Conservation (phyloP, 805 yeast species). For the Saturnispora galanensis region DNA sequence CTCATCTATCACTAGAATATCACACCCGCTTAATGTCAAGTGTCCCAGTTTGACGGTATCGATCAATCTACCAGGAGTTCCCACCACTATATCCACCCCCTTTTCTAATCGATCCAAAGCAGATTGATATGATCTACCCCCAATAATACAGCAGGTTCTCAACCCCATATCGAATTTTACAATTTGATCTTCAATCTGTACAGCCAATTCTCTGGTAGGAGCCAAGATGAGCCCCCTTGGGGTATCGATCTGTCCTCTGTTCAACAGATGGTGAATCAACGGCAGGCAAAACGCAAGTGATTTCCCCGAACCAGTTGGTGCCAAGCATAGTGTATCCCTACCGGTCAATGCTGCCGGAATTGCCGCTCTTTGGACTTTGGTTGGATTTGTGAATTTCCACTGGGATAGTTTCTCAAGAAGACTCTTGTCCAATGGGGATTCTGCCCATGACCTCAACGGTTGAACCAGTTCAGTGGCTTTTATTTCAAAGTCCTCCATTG, state of each 20-base stretch:
- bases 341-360: slow-evolving; percentile 57
- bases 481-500: slow-evolving; percentile 70
- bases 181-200: slow-evolving; percentile 69
- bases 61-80: slow-evolving; percentile 87
- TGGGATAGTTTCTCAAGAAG: slow-evolving; percentile 26
- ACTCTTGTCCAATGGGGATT: slow-evolving; percentile 37
- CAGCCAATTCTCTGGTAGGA: slow-evolving; percentile 91
- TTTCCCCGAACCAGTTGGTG: slow-evolving; percentile 95
- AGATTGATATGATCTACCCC: slow-evolving; percentile 73
- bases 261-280: slow-evolving; percentile 43
- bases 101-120: slow-evolving; percentile 62
- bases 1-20: slow-evolving; percentile 76
- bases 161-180: slow-evolving; percentile 29
- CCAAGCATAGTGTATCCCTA: slow-evolving; percentile 77
- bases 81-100: slow-evolving; percentile 46
- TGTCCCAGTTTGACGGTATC: slow-evolving; percentile 70
- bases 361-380: slow-evolving; percentile 86
- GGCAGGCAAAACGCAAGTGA: slow-evolving; percentile 81
- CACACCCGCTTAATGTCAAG: slow-evolving; percentile 48
- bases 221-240: slow-evolving; percentile 67
- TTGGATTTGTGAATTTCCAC: slow-evolving; percentile 49
- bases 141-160: slow-evolving; percentile 60
- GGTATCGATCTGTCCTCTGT: slow-evolving; percentile 34
- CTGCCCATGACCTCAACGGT: slow-evolving; percentile 73
- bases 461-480: slow-evolving; percentile 42